These are phyloP conservation scores for Tolypocladium ophioglossoides DNA, from an alignment of 2,329 filamentous ascomycete genomes.

Conservation along the genomic window DNA sequence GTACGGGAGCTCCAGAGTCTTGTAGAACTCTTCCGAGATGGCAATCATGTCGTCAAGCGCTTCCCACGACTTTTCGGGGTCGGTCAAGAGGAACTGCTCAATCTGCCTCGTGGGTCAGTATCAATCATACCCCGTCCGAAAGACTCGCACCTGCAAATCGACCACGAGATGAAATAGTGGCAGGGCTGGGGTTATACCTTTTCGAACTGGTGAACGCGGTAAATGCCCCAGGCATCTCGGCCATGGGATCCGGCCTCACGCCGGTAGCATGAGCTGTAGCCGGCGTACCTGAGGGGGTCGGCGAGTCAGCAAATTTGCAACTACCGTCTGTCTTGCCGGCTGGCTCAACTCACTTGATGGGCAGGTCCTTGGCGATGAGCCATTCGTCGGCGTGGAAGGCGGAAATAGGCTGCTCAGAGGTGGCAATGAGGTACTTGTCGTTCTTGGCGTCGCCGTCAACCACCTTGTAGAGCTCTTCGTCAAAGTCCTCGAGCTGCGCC, in stretches of 20 bases:
- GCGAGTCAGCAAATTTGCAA: neutral
- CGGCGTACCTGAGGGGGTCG: constrained; percentile 55
- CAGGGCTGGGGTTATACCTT: constrained; percentile 42
- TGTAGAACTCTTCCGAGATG: constrained; percentile 89
- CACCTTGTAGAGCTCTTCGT: constrained; percentile 97
- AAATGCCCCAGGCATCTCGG: constrained; percentile 94
- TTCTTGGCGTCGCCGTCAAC: constrained; percentile 75
- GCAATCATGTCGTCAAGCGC: constrained; percentile 89
- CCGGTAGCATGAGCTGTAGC: constrained; percentile 90
- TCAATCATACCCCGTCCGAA: neutral
- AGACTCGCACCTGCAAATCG: neutral
- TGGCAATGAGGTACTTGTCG: constrained; percentile 73
- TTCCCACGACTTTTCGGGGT: constrained; percentile 87
- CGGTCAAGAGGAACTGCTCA: constrained; percentile 70
- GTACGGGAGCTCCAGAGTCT: constrained; percentile 81
- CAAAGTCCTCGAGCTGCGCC: constrained; percentile 91
- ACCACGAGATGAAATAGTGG: neutral
- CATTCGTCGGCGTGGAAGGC: constrained; percentile 91
- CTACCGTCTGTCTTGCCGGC: neutral
- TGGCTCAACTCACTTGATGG: constrained; percentile 55
- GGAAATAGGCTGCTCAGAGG: constrained; percentile 90
- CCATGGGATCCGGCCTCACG: constrained; percentile 83
- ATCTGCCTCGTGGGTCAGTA: constrained; percentile 25
- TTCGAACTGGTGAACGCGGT: constrained; percentile 96
- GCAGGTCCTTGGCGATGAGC: constrained; percentile 74